Base-by-base conservation (phyloP, 1,139 yeast genomes). In the Taiozyma sp. region DNA sequence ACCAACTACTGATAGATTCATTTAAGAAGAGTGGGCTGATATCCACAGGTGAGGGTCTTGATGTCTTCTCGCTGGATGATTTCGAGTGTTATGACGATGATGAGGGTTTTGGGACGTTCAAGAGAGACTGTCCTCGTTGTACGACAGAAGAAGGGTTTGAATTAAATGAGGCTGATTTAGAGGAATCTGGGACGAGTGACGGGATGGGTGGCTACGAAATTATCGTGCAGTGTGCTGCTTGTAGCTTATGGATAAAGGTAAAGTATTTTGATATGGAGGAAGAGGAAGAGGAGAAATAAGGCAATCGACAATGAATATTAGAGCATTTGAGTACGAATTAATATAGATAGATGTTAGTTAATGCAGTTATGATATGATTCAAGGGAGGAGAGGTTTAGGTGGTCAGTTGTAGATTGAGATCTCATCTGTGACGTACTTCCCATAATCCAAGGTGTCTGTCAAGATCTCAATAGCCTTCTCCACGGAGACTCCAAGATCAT, bases 211-310 rank as follows among this genome's bases (percentile, higher is more conserved):
- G 85, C 9, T 83, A 72, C 54, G 87, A 85, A 56, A 76, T 91
- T 3, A 74, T 87, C 9, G 81, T 88, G 0, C 96, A 91, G 61
- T 91, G 97, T 64, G 67, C 71, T 13, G 83, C 88, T 40, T 91
- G 97, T 64, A 87, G 96, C 65, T 67, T 90, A 29, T 91, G 97
- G 96, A 70, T 91, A 16, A 81, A 82, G 49, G 91, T 91, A 2
- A 77, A 75, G 55, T 87, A 85, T 63, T 80, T 76, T 54, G 86
- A 78, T 53, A 65, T 65, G 16, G 70, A 66, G 2, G 57, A 57
- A 10, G 54, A 55, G 34, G 43, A 46, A 32, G 41, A 19, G 7
- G 24, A 36, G 23, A 23, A 8, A 12, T 38, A 38, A 38, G 24
- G 13, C 19, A 19, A 36, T 3, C 3, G 4, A 16, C 14, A 16